Conservation (phyloP, 2,329 filamentous ascomycete genomes). For the Trichoderma citrinoviride region DNA sequence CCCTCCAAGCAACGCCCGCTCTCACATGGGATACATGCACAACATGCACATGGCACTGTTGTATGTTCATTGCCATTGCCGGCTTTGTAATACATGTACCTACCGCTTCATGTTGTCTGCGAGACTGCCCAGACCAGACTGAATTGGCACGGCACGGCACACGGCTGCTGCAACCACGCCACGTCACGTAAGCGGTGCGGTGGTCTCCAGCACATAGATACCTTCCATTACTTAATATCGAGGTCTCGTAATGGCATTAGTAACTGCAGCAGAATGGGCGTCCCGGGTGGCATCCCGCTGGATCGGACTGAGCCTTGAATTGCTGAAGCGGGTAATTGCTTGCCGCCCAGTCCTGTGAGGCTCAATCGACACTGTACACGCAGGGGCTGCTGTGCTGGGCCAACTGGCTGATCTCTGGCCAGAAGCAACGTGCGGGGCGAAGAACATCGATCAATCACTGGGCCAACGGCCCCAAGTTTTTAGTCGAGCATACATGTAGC, state of each 20-base stretch:
- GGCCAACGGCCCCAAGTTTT: constrained; percentile 10
- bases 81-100: no score
- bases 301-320: not conserved
- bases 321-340: not conserved
- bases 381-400: not conserved
- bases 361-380: constrained; percentile 11
- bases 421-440: not conserved
- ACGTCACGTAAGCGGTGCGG: constrained; percentile 18
- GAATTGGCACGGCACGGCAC: constrained; percentile 7
- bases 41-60: no score
- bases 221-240: no score
- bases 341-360: not conserved
- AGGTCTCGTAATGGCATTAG: constrained; percentile 8
- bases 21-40: not conserved
- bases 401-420: not conserved
- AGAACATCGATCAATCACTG: not conserved
- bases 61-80: no score
- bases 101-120: not conserved
- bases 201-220: not conserved
- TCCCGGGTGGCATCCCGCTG: not conserved
- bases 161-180: constrained; percentile 16
- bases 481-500: not conserved
- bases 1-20: constrained; percentile 8
- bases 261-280: not conserved
- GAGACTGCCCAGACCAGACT: not conserved